Evolutionary conservation across 106 monocot genomes (phyloP).

Genomic region (Acorus gramineus): DNA sequence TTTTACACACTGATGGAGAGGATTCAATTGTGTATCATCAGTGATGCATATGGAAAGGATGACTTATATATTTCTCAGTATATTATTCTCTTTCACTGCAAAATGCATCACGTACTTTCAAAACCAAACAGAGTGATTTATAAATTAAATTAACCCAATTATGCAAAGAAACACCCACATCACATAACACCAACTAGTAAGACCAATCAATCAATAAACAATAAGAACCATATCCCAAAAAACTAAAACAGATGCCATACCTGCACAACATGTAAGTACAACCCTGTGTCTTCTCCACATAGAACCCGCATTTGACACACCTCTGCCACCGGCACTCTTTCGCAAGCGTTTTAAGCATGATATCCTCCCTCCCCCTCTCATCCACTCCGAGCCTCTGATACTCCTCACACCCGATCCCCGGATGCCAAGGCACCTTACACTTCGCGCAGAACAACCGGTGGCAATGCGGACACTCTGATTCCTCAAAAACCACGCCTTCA

Average conservation of each 20-base stretch:
- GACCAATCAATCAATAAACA: neutral
- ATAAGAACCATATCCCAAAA: neutral
- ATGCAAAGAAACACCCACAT: no score
- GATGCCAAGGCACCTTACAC: constrained; percentile 56
- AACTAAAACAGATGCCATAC: constrained; percentile 4
- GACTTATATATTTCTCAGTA: no score
- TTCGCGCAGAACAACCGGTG: constrained; percentile 44
- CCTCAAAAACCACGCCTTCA: constrained; percentile 14
- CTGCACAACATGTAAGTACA: constrained; percentile 57
- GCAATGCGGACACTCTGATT: constrained; percentile 41
- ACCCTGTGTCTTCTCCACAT: constrained; percentile 47
- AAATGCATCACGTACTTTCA: no score
- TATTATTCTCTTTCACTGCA: no score
- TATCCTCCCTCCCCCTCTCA: constrained; percentile 32
- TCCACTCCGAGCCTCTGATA: constrained; percentile 11
- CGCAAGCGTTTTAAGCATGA: constrained; percentile 35
- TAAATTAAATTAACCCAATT: no score
- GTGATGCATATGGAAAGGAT: no score
- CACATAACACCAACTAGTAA: neutral
- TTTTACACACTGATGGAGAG: no score
- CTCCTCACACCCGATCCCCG: constrained; percentile 20
- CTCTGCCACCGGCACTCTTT: constrained; percentile 37
- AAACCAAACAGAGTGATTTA: no score
- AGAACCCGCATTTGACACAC: constrained; percentile 54
- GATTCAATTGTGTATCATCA: no score